A percentile compares a stretch with the other conserved stretches of the same genome.
Evolutionary conservation across 768 basidiomycete genomes (phyloP).

Genomic region (Suillus spraguei): DNA sequence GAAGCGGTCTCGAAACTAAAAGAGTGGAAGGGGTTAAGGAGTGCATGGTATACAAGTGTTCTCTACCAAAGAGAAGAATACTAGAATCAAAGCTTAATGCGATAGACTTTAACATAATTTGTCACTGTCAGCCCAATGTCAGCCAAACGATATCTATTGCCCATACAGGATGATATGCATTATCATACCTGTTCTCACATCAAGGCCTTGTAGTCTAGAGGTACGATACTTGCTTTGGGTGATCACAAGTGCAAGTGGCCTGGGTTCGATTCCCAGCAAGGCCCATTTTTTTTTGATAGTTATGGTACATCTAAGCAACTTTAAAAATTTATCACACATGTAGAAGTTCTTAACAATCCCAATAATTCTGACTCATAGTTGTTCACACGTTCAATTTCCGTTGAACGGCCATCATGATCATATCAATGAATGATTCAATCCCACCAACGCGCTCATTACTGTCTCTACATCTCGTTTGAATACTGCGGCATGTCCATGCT

Average conservation of each 20-base stretch:
- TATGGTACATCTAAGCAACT: too few relatives aligned
- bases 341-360: too few relatives aligned
- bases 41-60: background rate
- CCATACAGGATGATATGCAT: background rate
- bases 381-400: too few relatives aligned
- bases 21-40: background rate
- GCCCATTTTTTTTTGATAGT: slow-evolving; percentile 26
- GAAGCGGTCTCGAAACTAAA: background rate
- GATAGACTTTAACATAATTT: background rate
- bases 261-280: slow-evolving; percentile 45
- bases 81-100: background rate
- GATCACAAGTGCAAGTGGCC: slow-evolving; percentile 36
- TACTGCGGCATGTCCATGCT: too few relatives aligned
- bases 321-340: too few relatives aligned
- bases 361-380: too few relatives aligned
- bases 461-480: too few relatives aligned
- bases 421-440: too few relatives aligned
- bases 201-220: slow-evolving; percentile 37
- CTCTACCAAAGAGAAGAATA: background rate
- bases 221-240: slow-evolving; percentile 39
- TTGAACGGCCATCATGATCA: too few relatives aligned
- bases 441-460: too few relatives aligned
- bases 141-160: background rate
- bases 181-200: background rate
- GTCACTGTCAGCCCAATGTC: slow-evolving; percentile 1